Percentiles rank a stretch among this genome's conserved stretches.
phyloP scores from a whole-genome alignment of 208 protist species.

The Herpetomonas muscarum region DNA sequence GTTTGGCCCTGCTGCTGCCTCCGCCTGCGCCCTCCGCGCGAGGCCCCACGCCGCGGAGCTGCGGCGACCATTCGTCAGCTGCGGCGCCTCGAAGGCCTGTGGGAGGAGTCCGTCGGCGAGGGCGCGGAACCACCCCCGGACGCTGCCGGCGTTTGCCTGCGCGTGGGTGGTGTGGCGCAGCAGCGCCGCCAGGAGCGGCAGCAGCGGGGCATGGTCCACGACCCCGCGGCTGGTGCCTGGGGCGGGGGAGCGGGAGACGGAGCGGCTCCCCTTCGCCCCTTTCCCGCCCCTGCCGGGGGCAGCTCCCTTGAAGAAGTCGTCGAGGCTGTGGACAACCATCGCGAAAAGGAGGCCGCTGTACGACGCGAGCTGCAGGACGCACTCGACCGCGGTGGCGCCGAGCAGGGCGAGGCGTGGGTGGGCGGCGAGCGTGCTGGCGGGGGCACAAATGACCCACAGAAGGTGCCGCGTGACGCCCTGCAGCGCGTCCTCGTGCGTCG shows the following conservation, averaged over 20 bases:
- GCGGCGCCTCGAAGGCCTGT: conserved; percentile 63
- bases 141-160: conserved; percentile 43
- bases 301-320: conserved; percentile 15
- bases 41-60: conserved; percentile 34
- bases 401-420: conserved; percentile 18
- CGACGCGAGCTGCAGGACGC: conserved; percentile 59
- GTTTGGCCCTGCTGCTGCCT: conserved; percentile 1
- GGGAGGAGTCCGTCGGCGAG: conserved; percentile 54
- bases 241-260: no score
- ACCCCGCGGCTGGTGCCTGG: no score
- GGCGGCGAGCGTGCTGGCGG: not conserved
- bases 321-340: conserved; percentile 46
- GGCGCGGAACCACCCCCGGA: conserved; percentile 64
- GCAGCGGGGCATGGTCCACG: conserved; percentile 27
- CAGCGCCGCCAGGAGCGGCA: conserved; percentile 56
- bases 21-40: conserved; percentile 6
- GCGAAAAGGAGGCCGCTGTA: conserved; percentile 64
- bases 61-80: conserved; percentile 40
- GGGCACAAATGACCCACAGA: conserved; percentile 24
- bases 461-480: conserved; percentile 45
- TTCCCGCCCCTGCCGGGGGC: not conserved
- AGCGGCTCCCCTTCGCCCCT: not conserved
- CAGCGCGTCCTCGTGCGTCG: conserved; percentile 38
- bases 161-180: conserved; percentile 52
- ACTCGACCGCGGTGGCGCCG: conserved; percentile 58